Percentiles rank a stretch among this genome's conserved stretches.
Evolutionary conservation across 2,329 filamentous ascomycete genomes (phyloP).

Genomic region (Tolypocladium paradoxum): DNA sequence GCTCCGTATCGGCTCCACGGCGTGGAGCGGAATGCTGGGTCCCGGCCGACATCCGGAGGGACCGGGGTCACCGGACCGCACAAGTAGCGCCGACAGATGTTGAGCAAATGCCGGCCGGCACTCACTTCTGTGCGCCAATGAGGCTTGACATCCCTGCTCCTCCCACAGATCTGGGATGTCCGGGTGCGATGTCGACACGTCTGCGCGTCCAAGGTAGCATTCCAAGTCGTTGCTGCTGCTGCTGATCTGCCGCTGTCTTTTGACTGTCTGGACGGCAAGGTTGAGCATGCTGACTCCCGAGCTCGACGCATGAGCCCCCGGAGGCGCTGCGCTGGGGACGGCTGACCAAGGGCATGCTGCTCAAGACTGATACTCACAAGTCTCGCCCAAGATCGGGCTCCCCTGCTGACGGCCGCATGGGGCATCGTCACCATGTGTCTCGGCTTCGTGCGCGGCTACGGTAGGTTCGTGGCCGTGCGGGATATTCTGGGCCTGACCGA

Average conservation of each 20-base stretch:
- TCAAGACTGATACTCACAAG: constrained; percentile 26
- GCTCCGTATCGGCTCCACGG: not conserved
- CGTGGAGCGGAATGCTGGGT: not conserved
- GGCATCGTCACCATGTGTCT: constrained; percentile 47
- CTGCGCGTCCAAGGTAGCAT: not conserved
- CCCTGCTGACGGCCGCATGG: constrained; percentile 46
- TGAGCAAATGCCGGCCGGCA: not conserved
- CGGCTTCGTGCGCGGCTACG: constrained; percentile 41
- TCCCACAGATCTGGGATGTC: not conserved
- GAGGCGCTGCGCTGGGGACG: constrained; percentile 3
- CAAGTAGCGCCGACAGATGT: not conserved
- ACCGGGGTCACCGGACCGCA: not conserved
- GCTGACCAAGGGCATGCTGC: constrained; percentile 14
- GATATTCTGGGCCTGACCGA: constrained; percentile 53
- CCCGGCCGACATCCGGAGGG: not conserved
- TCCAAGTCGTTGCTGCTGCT: not conserved
- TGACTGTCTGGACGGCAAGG: constrained; percentile 9
- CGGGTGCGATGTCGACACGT: too few species aligned
- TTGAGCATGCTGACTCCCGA: constrained; percentile 10
- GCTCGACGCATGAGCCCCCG: constrained; percentile 5
- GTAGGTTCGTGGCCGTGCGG: constrained; percentile 49
- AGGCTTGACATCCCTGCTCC: not conserved
- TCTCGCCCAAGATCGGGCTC: constrained; percentile 50
- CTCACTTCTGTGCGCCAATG: not conserved
- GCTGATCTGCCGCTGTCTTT: too few species aligned